These are phyloP conservation scores for Penicillium macrosclerotiorum DNA, from an alignment of 495 filamentous ascomycete genomes.

Conservation along the genomic window DNA sequence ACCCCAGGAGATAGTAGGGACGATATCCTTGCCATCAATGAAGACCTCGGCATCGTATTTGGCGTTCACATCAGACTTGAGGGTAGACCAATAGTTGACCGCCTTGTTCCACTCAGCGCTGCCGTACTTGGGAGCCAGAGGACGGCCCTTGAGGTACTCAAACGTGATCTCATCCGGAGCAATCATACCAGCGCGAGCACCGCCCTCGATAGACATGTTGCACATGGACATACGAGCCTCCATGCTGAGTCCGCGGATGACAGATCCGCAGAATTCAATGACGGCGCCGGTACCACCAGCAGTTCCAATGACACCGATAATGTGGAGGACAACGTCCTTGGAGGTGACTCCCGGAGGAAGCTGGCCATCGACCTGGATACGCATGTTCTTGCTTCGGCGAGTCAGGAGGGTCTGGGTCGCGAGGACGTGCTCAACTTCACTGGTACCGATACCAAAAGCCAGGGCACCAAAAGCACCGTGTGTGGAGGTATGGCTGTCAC, in stretches of 20 bases:
- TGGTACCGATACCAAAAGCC: conserved; percentile 96
- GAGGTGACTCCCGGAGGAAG: conserved; percentile 90
- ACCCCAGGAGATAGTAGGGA: conserved; percentile 94
- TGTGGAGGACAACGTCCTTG: conserved; percentile 93
- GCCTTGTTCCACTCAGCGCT: conserved; percentile 89
- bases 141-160: conserved; percentile 87
- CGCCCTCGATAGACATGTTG: conserved; percentile 99
- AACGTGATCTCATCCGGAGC: conserved; percentile 93
- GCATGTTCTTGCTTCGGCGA: conserved; percentile 96
- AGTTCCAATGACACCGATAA: conserved; percentile 92
- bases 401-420: conserved; percentile 95
- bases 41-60: conserved; percentile 84
- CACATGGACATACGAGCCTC: conserved; percentile 99
- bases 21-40: conserved; percentile 88
- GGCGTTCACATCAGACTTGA: conserved; percentile 81
- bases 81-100: conserved; percentile 80
- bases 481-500: conserved; percentile 96
- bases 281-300: conserved; percentile 93
- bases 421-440: conserved; percentile 97
- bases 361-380: conserved; percentile 88
- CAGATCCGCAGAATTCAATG: conserved; percentile 95
- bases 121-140: conserved; percentile 80
- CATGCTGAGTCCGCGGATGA: conserved; percentile 86
- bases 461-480: conserved; percentile 96
- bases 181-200: conserved; percentile 94